Evolutionary conservation across 2,329 filamentous ascomycete species (phyloP).

Genomic region (Paracorniculantispora psalliotae): DNA sequence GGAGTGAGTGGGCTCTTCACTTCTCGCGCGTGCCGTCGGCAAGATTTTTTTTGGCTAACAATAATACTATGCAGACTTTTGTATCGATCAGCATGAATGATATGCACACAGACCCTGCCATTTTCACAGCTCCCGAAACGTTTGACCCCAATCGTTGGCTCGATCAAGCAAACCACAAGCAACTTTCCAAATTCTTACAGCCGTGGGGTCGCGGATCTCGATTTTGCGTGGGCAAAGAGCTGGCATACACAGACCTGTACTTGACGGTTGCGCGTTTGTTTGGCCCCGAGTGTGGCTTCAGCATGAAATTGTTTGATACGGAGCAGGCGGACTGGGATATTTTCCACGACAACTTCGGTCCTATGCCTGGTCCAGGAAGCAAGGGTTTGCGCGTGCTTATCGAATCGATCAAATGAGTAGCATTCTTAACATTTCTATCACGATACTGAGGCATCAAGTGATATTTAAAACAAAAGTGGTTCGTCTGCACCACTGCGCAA

Average conservation of each 20-base stretch:
- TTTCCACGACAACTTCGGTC: not conserved
- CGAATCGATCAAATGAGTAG: not conserved
- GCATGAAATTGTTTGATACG: not conserved
- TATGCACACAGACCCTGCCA: not conserved
- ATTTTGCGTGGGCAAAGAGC: not conserved
- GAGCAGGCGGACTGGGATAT: not conserved
- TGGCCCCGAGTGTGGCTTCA: not conserved
- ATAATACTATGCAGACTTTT: not conserved
- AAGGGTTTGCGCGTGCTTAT: not conserved
- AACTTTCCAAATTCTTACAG: not conserved
- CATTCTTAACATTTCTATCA: too few relatives aligned
- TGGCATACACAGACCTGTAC: not conserved
- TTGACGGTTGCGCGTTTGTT: not conserved
- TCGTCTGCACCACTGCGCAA: too few relatives aligned
- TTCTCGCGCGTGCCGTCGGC: not conserved
- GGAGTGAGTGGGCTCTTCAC: not conserved
- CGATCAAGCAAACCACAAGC: not conserved
- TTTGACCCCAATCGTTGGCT: slow-evolving; percentile 1
- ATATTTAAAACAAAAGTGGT: too few relatives aligned
- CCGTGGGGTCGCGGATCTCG: not conserved
- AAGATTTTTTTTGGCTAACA: not conserved
- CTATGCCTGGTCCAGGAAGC: not conserved
- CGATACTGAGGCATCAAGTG: too few relatives aligned
- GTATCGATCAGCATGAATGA: not conserved
- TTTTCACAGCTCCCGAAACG: not conserved